Evolutionary conservation across 2,329 filamentous ascomycete species (phyloP).

Genomic region (Lojkania enalia): DNA sequence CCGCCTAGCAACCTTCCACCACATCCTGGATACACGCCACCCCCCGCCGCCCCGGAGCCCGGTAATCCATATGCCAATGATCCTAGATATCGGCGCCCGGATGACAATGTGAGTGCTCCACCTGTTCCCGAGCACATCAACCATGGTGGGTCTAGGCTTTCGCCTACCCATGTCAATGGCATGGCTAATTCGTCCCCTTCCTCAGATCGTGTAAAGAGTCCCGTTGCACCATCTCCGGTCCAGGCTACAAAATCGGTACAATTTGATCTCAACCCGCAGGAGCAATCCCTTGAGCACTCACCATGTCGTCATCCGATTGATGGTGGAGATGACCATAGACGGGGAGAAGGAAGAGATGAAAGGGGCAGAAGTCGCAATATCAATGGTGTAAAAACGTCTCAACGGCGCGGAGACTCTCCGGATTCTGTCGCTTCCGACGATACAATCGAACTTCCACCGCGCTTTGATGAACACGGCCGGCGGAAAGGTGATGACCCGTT

Average conservation of each 20-base stretch:
- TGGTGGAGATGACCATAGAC: constrained; percentile 1
- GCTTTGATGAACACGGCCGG: constrained; percentile 41
- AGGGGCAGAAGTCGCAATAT: constrained; percentile 20
- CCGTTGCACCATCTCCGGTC: constrained; percentile 19
- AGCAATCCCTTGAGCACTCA: constrained; percentile 12
- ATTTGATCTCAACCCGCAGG: constrained; percentile 42
- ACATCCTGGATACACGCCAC: constrained; percentile 33
- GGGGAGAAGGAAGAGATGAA: constrained; percentile 21
- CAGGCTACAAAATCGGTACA: constrained; percentile 39
- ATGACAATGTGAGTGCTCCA: constrained; percentile 57
- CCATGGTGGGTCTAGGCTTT: constrained; percentile 42
- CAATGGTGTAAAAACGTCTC: neutral
- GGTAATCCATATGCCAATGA: constrained; percentile 36
- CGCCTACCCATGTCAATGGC: constrained; percentile 23
- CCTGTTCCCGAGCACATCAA: constrained; percentile 36
- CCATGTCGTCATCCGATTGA: constrained; percentile 5
- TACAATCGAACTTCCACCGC: constrained; percentile 42
- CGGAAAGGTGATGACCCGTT: constrained; percentile 36
- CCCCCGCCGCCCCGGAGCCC: constrained; percentile 26
- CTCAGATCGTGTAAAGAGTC: constrained; percentile 33
- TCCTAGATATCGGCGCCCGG: constrained; percentile 42
- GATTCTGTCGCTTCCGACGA: constrained; percentile 34
- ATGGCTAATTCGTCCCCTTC: constrained; percentile 16
- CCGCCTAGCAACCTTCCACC: constrained; percentile 33
- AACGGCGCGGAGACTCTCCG: constrained; percentile 25